Conservation (phyloP, 108 stramenopile species). For the Skeletonema grethae region DNA sequence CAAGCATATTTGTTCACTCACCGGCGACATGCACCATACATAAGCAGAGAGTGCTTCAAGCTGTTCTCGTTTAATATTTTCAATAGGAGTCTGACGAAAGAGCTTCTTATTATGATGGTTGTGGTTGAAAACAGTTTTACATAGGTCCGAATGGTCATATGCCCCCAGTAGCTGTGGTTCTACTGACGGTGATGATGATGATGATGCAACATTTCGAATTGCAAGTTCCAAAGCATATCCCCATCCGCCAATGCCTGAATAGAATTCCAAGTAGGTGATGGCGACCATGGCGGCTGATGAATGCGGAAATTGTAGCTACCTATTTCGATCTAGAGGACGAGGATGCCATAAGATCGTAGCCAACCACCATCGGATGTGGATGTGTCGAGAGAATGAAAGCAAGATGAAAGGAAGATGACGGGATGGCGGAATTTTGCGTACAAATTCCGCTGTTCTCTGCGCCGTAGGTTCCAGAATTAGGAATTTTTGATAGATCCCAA, state of each 20-base stretch:
- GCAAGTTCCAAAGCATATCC: constrained; percentile 74
- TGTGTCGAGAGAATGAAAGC: too few species aligned
- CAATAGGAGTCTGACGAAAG: constrained; percentile 52
- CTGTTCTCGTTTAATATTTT: constrained; percentile 55
- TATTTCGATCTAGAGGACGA: too few species aligned
- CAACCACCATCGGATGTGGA: too few species aligned
- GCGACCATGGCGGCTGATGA: constrained; percentile 31
- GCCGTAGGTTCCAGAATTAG: too few species aligned
- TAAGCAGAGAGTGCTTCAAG: constrained; percentile 58
- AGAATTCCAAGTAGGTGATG: constrained; percentile 84
- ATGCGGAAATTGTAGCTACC: too few species aligned
- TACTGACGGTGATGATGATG: constrained; percentile 5
- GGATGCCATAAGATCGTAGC: too few species aligned
- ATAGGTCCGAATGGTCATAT: constrained; percentile 82
- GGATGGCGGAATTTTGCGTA: too few species aligned
- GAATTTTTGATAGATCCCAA: too few species aligned
- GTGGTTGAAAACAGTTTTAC: constrained; percentile 64
- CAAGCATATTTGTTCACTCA: too few species aligned
- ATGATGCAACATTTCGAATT: constrained; percentile 26
- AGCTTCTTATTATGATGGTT: constrained; percentile 36
- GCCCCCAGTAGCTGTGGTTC: constrained; percentile 56
- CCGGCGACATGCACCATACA: constrained; percentile 84
- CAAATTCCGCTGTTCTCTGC: too few species aligned
- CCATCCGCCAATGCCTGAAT: constrained; percentile 94
- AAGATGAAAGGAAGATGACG: too few species aligned